phyloP scores from a whole-genome alignment of 2,329 filamentous ascomycete genomes.

The Trichoderma asperellum region DNA sequence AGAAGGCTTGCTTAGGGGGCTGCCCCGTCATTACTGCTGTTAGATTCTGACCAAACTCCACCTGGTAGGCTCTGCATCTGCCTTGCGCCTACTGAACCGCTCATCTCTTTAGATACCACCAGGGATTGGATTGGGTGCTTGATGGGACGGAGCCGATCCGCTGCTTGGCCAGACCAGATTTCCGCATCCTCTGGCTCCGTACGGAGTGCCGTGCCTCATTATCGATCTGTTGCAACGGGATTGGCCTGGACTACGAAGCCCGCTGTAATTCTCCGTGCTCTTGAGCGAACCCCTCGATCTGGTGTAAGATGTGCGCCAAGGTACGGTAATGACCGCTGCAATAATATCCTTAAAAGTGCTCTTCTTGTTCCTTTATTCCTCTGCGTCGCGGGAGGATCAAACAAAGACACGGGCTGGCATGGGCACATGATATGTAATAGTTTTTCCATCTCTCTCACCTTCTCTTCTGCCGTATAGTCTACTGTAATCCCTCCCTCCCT shows the following conservation, averaged over 20 bases:
- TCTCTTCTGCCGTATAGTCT: background rate
- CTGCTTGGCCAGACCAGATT: constrained; percentile 8
- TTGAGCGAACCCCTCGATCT: constrained; percentile 12
- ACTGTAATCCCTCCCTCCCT: background rate
- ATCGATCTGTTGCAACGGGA: background rate
- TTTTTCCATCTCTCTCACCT: background rate
- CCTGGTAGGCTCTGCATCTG: constrained; percentile 7
- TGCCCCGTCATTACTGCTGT: background rate
- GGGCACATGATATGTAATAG: background rate
- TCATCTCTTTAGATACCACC: background rate
- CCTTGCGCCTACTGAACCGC: constrained; percentile 2
- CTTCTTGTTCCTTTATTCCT: background rate
- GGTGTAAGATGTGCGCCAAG: background rate
- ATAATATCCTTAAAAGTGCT: background rate
- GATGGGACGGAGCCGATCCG: constrained; percentile 15
- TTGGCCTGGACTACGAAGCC: constrained; percentile 10
- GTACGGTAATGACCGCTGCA: constrained; percentile 1
- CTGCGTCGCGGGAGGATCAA: background rate
- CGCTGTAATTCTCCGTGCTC: constrained; percentile 11
- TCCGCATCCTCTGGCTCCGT: constrained; percentile 7
- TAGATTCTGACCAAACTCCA: constrained; percentile 2
- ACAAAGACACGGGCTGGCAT: background rate
- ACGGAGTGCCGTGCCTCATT: background rate
- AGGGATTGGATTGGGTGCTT: background rate
- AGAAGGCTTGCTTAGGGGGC: background rate